Evolutionary conservation across 176 grass and related monocot genomes (phyloP), one percentile per base, ranked within the genome.

Genomic region (Poa pratensis): DNA sequence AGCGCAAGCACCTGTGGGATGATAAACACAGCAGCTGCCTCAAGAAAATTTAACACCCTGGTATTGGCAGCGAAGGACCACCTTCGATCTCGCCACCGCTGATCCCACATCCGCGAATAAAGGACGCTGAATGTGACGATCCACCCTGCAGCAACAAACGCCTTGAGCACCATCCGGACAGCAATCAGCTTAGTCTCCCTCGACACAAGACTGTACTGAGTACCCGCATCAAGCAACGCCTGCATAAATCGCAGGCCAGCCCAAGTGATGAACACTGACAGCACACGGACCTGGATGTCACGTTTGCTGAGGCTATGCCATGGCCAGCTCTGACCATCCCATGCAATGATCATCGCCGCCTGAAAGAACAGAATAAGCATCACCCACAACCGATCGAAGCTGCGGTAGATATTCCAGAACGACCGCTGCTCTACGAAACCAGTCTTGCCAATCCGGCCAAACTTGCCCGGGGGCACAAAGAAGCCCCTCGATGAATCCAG

Each of bases 221-320:
- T 95, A 28, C 93, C 89, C 3, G 89, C 96, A 79, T 95, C 93
- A 76, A 98, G 87, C 65, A 95, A 12, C 9, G 91, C 89, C 87
- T 98, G 96, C 68, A 98, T 86, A 24, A 98, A 79, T 45, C 96
- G 89, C 60, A 98, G 87, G 7, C 82, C 93, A 58, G 87, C 91
- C 96, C 96, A 98, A 51, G 89, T 92, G 84, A 98, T 98, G 87
- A 98, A 98, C 66, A 98, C 87, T 42, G 96, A 94, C 61, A 98
- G 75, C 72, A 90, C 84, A 9, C 86, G 85, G 43, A 98, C 81
- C 86, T 98, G 96, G 82, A 86, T 86, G 74, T 98, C 91, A 35
- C 78, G 93, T 54, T 19, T 19, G 55, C 61, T 84, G 46, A 98
- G 88, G 82, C 92, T 98, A 34, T 72, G 32, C 96, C 96, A 98